phyloP scores from a whole-genome alignment of 345 rosid species.

The Nephelium lappaceum region DNA sequence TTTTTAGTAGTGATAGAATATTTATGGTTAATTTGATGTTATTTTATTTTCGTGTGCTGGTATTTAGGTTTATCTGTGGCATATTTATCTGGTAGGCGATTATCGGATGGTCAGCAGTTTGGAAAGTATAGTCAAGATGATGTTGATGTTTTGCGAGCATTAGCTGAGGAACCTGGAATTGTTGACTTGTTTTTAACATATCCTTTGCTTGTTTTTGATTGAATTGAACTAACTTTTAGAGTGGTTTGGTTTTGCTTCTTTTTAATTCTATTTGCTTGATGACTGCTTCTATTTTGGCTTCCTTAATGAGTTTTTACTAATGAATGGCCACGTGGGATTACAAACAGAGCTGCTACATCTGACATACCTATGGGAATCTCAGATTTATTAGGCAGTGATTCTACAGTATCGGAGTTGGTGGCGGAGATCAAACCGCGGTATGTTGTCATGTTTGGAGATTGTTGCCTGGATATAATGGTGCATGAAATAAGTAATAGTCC shows the following conservation, averaged over 20 bases:
- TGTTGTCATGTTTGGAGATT: constrained; percentile 30
- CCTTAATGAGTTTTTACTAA: constrained; percentile 70
- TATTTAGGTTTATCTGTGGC: constrained; percentile 72
- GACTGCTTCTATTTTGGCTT: constrained; percentile 23
- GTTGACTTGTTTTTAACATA: constrained; percentile 84
- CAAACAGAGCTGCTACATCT: constrained; percentile 53
- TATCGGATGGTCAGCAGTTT: constrained; percentile 52
- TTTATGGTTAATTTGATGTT: background rate
- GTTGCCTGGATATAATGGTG: background rate
- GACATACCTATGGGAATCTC: constrained; percentile 57
- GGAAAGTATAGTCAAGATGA: constrained; percentile 85
- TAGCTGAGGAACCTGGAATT: constrained; percentile 85
- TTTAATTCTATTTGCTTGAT: background rate
- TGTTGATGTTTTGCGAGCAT: constrained; percentile 87
- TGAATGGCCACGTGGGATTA: constrained; percentile 90
- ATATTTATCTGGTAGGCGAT: constrained; percentile 84
- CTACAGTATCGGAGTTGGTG: constrained; percentile 63
- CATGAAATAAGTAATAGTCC: background rate
- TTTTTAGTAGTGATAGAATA: background rate
- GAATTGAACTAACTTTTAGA: background rate
- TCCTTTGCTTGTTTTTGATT: constrained; percentile 52
- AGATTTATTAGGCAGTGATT: constrained; percentile 60
- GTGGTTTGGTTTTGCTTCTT: background rate
- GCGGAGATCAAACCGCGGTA: constrained; percentile 94
- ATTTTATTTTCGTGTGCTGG: constrained; percentile 11